Base-by-base conservation (phyloP, 331 rosid species). In the Pyrus hybrid region DNA sequence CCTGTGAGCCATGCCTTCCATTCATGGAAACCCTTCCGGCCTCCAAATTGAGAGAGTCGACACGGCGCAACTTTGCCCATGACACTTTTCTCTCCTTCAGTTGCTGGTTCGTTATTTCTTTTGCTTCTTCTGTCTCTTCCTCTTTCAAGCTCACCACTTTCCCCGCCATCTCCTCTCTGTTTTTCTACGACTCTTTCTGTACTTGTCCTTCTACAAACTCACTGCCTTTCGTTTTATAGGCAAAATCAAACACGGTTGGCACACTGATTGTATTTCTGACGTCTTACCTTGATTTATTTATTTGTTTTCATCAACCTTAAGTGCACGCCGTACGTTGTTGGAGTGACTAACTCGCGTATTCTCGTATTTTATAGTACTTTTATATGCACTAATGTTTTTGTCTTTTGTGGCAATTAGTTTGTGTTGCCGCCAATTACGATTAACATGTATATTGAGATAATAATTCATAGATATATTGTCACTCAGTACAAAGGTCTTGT, bases 1-100 rank as follows among this genome's bases (percentile, higher is more conserved):
- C 17, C 90, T 79, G 78, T 51, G 79, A 75, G 45, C 35, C 21
- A 54, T 87, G 83, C 60, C 5, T 13, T 7, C 70, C 68, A 12
- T 2, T 5, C 51, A 23, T 51, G 11, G 96, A 70, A 85, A 90
- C 85, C 74, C 93, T 83, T 72, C 96, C 96, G 1, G 97, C 97
- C 78, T 93, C 97, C 18, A 93, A 49, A 49, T 88, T 88, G 76
- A 93, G 88, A 1, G 97, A 93, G 72, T 93, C 96, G 1, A 93
- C 80, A 0, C 94, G 96, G 8, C 85, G 80, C 12, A 90, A 87
- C 71, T 83, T 87, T 2, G 51, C 16, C 51, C 51, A 43, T 43
- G 51, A 43, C 51, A 37, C 17, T 43, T 43, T 43, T 13, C 51
- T 13, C 16, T 43, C 51, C 51, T 43, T 43, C 51, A 43, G 51